Percentiles rank a stretch among this genome's conserved stretches.
Conservation (phyloP, 805 yeast genomes). For the Cyberlindnera galapagoensis region DNA sequence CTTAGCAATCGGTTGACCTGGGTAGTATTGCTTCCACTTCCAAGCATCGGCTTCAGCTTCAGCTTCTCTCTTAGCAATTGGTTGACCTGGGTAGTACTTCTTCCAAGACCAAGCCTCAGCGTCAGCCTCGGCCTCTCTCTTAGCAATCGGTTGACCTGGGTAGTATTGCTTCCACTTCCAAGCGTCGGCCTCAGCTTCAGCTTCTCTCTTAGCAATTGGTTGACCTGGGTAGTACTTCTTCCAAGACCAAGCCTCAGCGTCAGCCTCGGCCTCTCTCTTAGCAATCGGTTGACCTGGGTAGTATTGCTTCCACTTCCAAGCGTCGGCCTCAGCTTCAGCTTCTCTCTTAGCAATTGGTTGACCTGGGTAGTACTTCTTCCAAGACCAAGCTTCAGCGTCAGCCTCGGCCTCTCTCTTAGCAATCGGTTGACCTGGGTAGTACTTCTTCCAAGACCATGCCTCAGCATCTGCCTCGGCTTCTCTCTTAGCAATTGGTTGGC, state of each 20-base stretch:
- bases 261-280: conserved; percentile 16
- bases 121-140: conserved; percentile 16
- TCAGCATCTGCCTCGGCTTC: conserved; percentile 20
- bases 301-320: conserved; percentile 19
- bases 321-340: conserved; percentile 19
- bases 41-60: conserved; percentile 19
- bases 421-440: conserved; percentile 16
- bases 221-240: conserved; percentile 13
- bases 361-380: conserved; percentile 13
- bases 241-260: conserved; percentile 22
- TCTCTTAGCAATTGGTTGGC: conserved; percentile 18
- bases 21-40: conserved; percentile 9
- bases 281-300: conserved; percentile 12
- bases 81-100: conserved; percentile 11
- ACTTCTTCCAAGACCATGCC: conserved; percentile 17
- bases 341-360: conserved; percentile 12
- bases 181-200: conserved; percentile 20
- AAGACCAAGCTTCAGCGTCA: conserved; percentile 16
- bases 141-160: conserved; percentile 16
- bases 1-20: conserved; percentile 10
- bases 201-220: conserved; percentile 17
- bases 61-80: conserved; percentile 16
- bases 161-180: conserved; percentile 15
- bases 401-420: conserved; percentile 15
- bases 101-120: conserved; percentile 20